phyloP scores from a whole-genome alignment of 2,329 filamentous ascomycete genomes.

The Neonectria sp. region DNA sequence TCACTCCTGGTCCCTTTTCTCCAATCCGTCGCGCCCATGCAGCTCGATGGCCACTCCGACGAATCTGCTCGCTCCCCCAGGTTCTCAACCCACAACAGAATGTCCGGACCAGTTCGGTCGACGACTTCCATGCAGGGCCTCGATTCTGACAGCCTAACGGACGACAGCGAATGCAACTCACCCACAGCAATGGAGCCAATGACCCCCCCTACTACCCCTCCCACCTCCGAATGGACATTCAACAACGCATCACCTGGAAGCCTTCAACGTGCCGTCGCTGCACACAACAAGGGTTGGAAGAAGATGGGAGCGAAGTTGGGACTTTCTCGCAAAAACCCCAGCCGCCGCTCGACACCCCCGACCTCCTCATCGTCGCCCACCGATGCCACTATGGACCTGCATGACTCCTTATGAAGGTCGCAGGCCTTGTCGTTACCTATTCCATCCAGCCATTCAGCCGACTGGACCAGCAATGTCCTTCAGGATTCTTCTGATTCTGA shows the following conservation, averaged over 20 bases:
- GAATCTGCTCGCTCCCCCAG: conserved; percentile 62
- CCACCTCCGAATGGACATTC: conserved; percentile 71
- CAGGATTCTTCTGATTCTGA: conserved; percentile 53
- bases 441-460: conserved; percentile 47
- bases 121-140: conserved; percentile 63
- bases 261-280: conserved; percentile 68
- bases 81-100: conserved; percentile 57
- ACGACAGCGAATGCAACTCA: conserved; percentile 76
- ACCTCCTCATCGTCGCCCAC: conserved; percentile 60
- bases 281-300: conserved; percentile 74
- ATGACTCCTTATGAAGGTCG: conserved; percentile 69
- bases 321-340: conserved; percentile 67
- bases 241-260: conserved; percentile 64
- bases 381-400: conserved; percentile 54
- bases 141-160: conserved; percentile 69
- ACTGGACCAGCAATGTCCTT: conserved; percentile 38
- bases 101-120: conserved; percentile 49
- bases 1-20: conserved; percentile 94
- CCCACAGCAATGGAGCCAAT: conserved; percentile 73
- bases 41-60: conserved; percentile 54
- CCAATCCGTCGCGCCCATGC: conserved; percentile 70
- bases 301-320: conserved; percentile 75
- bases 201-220: conserved; percentile 82
- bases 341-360: conserved; percentile 59
- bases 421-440: conserved; percentile 69